phyloP scores from a whole-genome alignment of 129 eudicot genomes.

The Arctium minus region DNA sequence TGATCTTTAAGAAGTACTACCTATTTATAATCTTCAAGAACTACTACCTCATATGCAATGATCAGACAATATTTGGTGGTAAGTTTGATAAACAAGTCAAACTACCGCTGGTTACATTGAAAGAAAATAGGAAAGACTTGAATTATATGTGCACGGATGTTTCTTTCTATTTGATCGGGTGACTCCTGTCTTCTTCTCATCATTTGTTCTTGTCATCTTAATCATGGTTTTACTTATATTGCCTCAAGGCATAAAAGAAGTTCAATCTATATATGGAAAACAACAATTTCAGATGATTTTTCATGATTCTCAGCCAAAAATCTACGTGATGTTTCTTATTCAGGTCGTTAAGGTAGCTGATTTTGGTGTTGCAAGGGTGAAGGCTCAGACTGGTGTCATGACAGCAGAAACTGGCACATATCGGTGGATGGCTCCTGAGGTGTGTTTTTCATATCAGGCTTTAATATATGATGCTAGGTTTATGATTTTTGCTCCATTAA shows the following conservation, averaged over 20 bases:
- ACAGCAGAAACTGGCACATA: constrained; percentile 99
- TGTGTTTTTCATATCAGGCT: constrained; percentile 11
- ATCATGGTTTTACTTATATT: background rate
- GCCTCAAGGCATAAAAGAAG: background rate
- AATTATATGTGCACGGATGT: background rate
- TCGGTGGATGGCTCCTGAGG: constrained; percentile 99
- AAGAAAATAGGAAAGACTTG: no score
- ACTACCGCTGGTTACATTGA: no score
- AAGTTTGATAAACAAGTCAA: no score
- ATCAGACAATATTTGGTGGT: no score
- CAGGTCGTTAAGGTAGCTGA: constrained; percentile 99
- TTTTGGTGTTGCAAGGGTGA: constrained; percentile 99
- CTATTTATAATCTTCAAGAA: no score
- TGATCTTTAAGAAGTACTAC: no score
- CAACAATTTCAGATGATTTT: background rate
- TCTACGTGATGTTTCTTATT: background rate
- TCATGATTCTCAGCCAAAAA: background rate
- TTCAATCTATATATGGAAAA: background rate
- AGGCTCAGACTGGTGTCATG: constrained; percentile 96
- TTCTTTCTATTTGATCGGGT: background rate
- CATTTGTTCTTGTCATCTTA: background rate
- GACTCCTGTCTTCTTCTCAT: background rate
- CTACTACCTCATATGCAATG: no score
- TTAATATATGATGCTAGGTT: background rate
- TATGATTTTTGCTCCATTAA: background rate